Evolutionary conservation across 176 grass and related monocot genomes (phyloP), one percentile per base, ranked within the genome.

Genomic region (Paspalum notatum): DNA sequence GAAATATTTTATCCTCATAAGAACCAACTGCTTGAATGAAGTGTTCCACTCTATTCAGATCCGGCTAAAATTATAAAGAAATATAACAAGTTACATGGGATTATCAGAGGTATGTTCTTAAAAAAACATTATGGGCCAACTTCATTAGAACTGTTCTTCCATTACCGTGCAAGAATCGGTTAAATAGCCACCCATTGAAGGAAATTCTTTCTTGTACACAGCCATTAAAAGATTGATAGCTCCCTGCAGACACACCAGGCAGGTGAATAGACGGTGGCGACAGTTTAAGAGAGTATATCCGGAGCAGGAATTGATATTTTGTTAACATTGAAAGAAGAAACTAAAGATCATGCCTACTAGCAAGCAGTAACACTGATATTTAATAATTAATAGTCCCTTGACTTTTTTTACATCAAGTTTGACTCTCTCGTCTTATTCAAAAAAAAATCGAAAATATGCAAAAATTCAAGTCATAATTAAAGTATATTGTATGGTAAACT

Each of bases 211-310:
- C 85, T 97, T 97, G 61, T 97, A 97, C 41, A 92, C 89, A 82
- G 94, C 89, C 89, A 97, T 92, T 76, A 97, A 81, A 50, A 97
- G 77, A 94, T 97, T 97, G 78, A 97, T 97, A 59, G 94, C 94
- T 57, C 94, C 94, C 94, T 92, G 72, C 50, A 84, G 39, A 53
- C 17, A 83, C 83, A 77, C 18, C 72, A 62, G 54, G 59, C 72
- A 71, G 24, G 14, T 14, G 24, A 27, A 12, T 15, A 61, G 22
- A 51, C 27, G 40, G 49, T 41, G 7, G 67, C 53, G 83, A 21
- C 32, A 75, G 69, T 45, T n/a, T 68, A 67, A 65, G 63, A 52
- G 66, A 59, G 14, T 73, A 32, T 38, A 58, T 21, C 25, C 22
- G 7, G 45, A 71, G 32, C 48, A 74, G 11, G 38, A 80, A 80